A percentile compares a stretch with the other conserved stretches of the same genome.
Conservation (phyloP, 345 rosid species). For the Syzygium jambos region DNA sequence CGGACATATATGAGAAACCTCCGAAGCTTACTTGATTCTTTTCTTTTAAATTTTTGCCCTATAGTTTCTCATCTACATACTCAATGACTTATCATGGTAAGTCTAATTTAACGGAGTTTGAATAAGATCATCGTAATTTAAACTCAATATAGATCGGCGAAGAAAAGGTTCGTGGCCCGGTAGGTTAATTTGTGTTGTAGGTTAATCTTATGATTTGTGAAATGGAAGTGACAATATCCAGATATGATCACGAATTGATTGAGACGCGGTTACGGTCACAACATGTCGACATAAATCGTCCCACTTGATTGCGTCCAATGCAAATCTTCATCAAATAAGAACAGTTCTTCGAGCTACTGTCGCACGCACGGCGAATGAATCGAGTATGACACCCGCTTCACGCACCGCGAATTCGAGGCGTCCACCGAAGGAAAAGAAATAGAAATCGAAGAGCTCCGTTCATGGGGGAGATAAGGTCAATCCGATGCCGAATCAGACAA, state of each 20-base stretch:
- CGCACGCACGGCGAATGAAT: not conserved
- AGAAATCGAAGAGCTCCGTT: not conserved
- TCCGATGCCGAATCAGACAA: not conserved
- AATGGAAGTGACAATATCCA: not conserved
- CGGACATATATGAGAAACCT: not conserved
- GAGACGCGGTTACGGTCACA: rapidly evolving
- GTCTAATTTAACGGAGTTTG: not conserved
- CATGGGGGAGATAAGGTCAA: not conserved
- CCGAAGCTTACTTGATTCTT: not conserved
- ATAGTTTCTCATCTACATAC: not conserved
- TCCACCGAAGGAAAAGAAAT: not conserved
- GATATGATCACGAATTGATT: not conserved
- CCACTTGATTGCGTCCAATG: not conserved
- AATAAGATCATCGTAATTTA: not conserved
- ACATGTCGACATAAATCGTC: not conserved
- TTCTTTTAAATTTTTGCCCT: not conserved
- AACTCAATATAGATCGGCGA: not conserved
- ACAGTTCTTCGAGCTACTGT: not conserved
- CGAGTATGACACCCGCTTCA: not conserved
- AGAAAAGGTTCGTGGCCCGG: not conserved
- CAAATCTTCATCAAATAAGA: not conserved
- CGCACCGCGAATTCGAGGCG: not conserved
- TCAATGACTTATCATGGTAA: not conserved
- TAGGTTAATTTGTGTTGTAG: not conserved
- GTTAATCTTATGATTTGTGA: not conserved